Conservation (phyloP, 805 yeast genomes). For the Metschnikowia gruessii region DNA sequence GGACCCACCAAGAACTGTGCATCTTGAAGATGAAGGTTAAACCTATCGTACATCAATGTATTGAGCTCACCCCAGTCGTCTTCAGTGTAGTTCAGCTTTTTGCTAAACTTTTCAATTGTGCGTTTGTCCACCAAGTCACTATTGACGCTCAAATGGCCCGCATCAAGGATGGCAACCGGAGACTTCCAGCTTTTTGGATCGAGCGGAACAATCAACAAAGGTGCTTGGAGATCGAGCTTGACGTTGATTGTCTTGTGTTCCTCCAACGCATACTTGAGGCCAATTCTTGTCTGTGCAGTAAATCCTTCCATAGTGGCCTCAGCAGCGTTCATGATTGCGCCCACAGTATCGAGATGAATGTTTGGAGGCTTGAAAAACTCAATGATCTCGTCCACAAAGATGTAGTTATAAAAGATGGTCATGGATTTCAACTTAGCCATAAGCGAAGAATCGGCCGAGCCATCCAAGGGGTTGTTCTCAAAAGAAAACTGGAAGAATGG, state of each 20-base stretch:
- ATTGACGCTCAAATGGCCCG: conserved; percentile 85
- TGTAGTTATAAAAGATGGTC: conserved; percentile 87
- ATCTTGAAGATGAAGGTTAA: conserved; percentile 70
- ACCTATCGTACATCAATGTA: conserved; percentile 86
- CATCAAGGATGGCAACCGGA: conserved; percentile 89
- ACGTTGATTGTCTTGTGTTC: conserved; percentile 90
- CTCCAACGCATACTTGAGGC: conserved; percentile 88
- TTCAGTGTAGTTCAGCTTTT: conserved; percentile 53
- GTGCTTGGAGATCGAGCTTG: conserved; percentile 89
- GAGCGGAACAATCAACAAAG: conserved; percentile 80
- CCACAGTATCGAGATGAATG: conserved; percentile 81
- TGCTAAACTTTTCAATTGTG: conserved; percentile 64
- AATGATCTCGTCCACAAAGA: conserved; percentile 70
- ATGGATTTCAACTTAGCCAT: conserved; percentile 75
- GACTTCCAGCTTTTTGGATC: conserved; percentile 77
- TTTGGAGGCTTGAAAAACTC: conserved; percentile 84
- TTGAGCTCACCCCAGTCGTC: conserved; percentile 76
- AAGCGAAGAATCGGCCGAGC: conserved; percentile 75
- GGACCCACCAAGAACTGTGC: conserved; percentile 90
- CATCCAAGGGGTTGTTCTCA: conserved; percentile 85
- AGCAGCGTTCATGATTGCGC: conserved; percentile 90
- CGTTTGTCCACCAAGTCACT: conserved; percentile 77
- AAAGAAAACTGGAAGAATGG: conserved; percentile 82
- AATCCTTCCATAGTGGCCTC: conserved; percentile 91
- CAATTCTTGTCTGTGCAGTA: conserved; percentile 84